These are phyloP conservation scores for Sanghuangporus sanghuang DNA, from an alignment of 1,284 basidiomycete species.

Conservation along the genomic window DNA sequence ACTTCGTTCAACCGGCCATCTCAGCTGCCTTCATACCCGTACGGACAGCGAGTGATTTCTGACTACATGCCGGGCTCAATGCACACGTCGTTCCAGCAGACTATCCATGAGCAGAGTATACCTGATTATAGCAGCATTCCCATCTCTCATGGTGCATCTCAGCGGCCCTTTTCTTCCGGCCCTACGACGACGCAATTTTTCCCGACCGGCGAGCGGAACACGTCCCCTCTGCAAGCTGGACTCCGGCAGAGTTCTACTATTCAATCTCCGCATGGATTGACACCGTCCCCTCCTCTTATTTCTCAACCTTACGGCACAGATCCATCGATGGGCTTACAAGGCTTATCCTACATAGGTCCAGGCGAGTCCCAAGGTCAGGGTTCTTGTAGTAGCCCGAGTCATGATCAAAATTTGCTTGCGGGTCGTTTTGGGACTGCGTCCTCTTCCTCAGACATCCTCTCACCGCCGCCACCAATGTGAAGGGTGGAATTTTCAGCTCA, in stretches of 20 bases:
- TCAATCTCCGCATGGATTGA: slow-evolving; percentile 8
- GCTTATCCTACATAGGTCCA: slow-evolving; percentile 3
- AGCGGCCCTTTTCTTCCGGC: slow-evolving; percentile 14
- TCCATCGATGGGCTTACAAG: slow-evolving; percentile 6
- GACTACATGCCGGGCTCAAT: slow-evolving; percentile 9
- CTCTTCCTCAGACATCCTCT: neutral
- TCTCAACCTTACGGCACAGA: slow-evolving; percentile 12
- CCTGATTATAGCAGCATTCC: slow-evolving; percentile 15
- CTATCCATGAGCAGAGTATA: slow-evolving; percentile 10
- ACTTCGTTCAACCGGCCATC: slow-evolving; percentile 12
- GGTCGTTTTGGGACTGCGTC: slow-evolving; percentile 7
- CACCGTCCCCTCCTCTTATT: slow-evolving; percentile 15
- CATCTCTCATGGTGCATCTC: slow-evolving; percentile 13
- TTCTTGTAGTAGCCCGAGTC: slow-evolving; percentile 3
- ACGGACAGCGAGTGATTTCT: slow-evolving; percentile 2
- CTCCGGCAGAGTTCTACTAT: neutral
- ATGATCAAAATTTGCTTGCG: slow-evolving; percentile 1
- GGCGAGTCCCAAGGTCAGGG: slow-evolving; percentile 8
- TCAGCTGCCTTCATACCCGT: slow-evolving; percentile 8
- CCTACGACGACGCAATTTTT: slow-evolving; percentile 9
- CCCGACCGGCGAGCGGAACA: slow-evolving; percentile 1
- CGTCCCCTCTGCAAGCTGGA: slow-evolving; percentile 3
- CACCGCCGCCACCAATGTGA: slow-evolving; percentile 7
- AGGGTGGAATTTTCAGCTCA: neutral
- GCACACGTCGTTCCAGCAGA: slow-evolving; percentile 10